Evolutionary conservation across 305 asterid species (phyloP).

Genomic region (Fraxinus albicans): DNA sequence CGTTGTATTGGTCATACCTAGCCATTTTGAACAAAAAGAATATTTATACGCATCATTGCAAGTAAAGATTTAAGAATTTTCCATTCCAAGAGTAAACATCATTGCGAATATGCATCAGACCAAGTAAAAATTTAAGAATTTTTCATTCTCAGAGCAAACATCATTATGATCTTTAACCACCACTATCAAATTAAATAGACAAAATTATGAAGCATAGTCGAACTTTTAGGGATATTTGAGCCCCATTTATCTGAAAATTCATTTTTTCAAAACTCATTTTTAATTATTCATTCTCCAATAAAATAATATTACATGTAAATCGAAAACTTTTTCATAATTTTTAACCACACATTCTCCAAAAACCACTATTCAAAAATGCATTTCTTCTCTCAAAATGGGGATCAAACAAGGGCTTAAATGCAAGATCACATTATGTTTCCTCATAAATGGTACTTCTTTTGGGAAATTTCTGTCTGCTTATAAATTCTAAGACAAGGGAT

Average conservation of each 20-base stretch:
- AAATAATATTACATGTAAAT: no score
- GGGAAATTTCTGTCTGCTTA: not conserved
- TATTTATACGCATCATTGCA: not conserved
- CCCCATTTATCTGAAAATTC: no score
- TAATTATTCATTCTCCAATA: no score
- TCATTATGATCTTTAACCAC: not conserved
- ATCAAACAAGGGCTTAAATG: not conserved
- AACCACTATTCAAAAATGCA: no score
- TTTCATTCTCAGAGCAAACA: not conserved
- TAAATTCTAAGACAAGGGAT: not conserved
- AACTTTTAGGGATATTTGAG: not conserved
- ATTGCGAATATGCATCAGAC: not conserved
- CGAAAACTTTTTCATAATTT: no score
- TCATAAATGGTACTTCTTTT: not conserved
- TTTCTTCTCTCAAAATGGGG: no score
- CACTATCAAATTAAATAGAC: not conserved
- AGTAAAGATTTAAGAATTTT: not conserved
- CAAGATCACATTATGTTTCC: not conserved
- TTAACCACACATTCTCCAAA: no score
- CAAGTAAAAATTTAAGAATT: not conserved
- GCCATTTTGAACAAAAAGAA: not conserved
- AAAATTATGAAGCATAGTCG: not conserved
- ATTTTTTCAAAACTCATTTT: no score
- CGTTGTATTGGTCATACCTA: conserved; percentile 63
- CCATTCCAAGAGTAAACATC: not conserved